A percentile compares a stretch with the other conserved stretches of the same genome.
Evolutionary conservation across 1,284 basidiomycete genomes (phyloP).

Genomic region (Sporisorium sorghi): DNA sequence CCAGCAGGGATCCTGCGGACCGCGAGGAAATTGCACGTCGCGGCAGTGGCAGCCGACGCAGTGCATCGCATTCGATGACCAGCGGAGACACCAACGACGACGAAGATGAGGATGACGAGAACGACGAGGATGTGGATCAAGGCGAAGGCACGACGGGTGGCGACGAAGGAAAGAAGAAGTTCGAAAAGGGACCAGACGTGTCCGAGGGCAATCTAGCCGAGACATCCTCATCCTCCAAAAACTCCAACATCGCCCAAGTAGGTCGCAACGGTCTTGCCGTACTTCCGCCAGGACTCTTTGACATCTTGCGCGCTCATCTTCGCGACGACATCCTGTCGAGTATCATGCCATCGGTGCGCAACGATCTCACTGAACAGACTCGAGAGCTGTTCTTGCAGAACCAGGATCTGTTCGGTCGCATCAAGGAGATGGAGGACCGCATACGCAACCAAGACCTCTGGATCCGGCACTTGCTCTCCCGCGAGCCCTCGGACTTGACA

Average conservation of each 20-base stretch:
- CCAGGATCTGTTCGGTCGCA: slow-evolving; percentile 42
- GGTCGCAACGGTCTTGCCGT: slow-evolving; percentile 54
- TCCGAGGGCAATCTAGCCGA: background rate
- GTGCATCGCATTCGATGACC: slow-evolving; percentile 18
- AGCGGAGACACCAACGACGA: slow-evolving; percentile 29
- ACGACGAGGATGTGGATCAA: slow-evolving; percentile 2
- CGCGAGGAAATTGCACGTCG: slow-evolving; percentile 3
- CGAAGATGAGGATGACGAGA: slow-evolving; percentile 11
- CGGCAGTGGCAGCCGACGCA: slow-evolving; percentile 22
- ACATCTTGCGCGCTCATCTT: slow-evolving; percentile 48
- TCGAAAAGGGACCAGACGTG: slow-evolving; percentile 1
- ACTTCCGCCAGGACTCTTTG: slow-evolving; percentile 46
- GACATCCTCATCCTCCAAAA: slow-evolving; percentile 16
- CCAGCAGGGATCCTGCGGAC: slow-evolving; percentile 2
- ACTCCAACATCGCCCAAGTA: slow-evolving; percentile 43
- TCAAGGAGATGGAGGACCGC: slow-evolving; percentile 49
- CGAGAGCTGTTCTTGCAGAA: slow-evolving; percentile 52
- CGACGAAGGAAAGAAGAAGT: slow-evolving; percentile 25
- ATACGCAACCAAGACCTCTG: slow-evolving; percentile 48
- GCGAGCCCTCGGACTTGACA: slow-evolving; percentile 26
- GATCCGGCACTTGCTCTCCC: slow-evolving; percentile 44
- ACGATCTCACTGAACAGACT: slow-evolving; percentile 49
- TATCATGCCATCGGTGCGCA: slow-evolving; percentile 50
- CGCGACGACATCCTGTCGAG: slow-evolving; percentile 47
- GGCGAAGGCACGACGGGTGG: slow-evolving; percentile 10